Base-by-base conservation (phyloP, 768 basidiomycete species). In the Calocybe cyanea region DNA sequence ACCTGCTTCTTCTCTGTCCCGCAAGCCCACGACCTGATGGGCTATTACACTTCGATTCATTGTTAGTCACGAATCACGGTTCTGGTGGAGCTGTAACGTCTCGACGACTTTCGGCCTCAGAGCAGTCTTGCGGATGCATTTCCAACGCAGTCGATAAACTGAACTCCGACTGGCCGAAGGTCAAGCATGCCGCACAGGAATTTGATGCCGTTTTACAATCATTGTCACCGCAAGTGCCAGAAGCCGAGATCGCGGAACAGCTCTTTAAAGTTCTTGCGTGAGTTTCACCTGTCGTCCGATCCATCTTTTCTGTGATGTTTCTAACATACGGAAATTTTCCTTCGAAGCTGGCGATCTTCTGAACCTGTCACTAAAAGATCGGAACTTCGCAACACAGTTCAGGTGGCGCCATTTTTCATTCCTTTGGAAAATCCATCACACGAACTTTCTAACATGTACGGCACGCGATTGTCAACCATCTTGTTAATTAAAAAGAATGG, bases 61-160 rank as follows among this genome's bases (percentile, higher is more conserved):
- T 69, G 21, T 69, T 80, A 51, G 73, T 84, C 43, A 86, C 87
- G 24, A 92, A 92, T 62, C 72, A 67, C 48, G 89, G 89, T 24
- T 83, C 76, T 18, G 83, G 85, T 28, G 81, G 85, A 17, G 56
- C 54, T 18, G 69, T 91, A 54, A 66, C 67, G 23, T 63, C 71
- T 35, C 81, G 84, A 3, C 52, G 74, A 15, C 74, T 88, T n/a
- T 63, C 70, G 2, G 54, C 62, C 15, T 60, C 64, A 11, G 80
- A 88, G 54, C 61, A 72, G 42, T 57, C 56, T 33, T 73, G 70
- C 50, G 81, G 81, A 2, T 85, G 77, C 1, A 63, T 92, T 33
- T 89, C 90, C 25, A 91, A 91, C 56, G 87, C 87, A 11, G 63
- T 87, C 38, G 86, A 88, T 57, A 78, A 77, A n/a, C 48, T 61